These are phyloP conservation scores for Cercospora nicotianae DNA, from an alignment of 2,329 filamentous ascomycete species.

Conservation along the genomic window DNA sequence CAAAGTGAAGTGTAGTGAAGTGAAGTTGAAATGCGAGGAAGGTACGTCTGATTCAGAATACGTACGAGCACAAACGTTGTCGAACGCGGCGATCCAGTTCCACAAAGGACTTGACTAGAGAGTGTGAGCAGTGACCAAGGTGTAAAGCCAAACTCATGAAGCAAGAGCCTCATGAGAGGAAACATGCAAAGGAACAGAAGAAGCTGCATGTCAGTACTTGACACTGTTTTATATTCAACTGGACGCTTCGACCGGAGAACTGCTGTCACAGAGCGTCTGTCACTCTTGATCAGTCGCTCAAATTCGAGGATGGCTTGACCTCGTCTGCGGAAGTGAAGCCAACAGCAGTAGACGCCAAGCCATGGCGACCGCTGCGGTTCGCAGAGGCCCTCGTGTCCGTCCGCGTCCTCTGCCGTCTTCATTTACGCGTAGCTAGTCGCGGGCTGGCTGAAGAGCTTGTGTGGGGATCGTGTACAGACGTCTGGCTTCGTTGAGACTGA, in stretches of 20 bases:
- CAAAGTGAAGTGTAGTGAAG: slow-evolving; percentile 11
- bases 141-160: slow-evolving; percentile 31
- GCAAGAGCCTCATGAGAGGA: neutral
- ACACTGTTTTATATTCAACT: neutral
- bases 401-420: neutral
- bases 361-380: neutral
- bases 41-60: neutral
- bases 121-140: slow-evolving; percentile 32
- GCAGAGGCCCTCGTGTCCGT: neutral
- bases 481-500: neutral
- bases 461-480: neutral
- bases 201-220: neutral
- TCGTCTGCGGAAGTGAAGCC: neutral
- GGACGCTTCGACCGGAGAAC: neutral
- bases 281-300: neutral
- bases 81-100: slow-evolving; percentile 19
- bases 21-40: slow-evolving; percentile 1
- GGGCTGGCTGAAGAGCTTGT: neutral
- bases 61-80: slow-evolving; percentile 14
- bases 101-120: slow-evolving; percentile 30
- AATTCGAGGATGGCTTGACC: neutral
- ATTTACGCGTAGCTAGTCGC: neutral
- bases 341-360: slow-evolving; percentile 14
- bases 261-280: neutral
- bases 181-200: neutral